Conservation (phyloP, 345 rosid genomes). For the Linum lewisii region DNA sequence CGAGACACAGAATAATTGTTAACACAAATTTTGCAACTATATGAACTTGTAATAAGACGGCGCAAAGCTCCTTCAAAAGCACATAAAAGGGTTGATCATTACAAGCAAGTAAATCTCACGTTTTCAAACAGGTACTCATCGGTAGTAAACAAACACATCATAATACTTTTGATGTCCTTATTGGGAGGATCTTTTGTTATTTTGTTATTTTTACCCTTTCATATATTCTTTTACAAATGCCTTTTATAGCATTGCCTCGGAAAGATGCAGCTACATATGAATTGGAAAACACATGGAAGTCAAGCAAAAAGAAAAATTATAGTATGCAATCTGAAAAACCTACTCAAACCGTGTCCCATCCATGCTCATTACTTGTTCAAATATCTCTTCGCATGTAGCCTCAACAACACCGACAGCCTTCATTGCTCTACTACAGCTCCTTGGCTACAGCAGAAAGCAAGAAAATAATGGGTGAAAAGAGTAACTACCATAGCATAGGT, state of each 20-base stretch:
- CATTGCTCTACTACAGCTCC: conserved; percentile 99
- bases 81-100: neutral
- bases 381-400: conserved; percentile 95
- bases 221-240: too few relatives aligned
- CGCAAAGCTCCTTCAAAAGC: neutral
- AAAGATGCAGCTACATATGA: neutral
- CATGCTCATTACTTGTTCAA: conserved; percentile 99
- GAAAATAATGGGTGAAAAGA: conserved; percentile 17
- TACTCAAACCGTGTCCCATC: conserved; percentile 98
- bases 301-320: too few relatives aligned
- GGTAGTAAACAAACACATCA: too few relatives aligned
- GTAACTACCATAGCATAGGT: conserved; percentile 9
- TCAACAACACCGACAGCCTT: conserved; percentile 99
- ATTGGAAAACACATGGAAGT: neutral
- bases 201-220: too few relatives aligned
- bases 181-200: too few relatives aligned
- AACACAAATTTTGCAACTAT: neutral
- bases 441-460: conserved; percentile 57
- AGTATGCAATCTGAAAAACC: conserved; percentile 27
- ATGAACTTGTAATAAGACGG: neutral
- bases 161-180: too few relatives aligned
- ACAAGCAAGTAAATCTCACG: neutral
- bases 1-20: conserved; percentile 8
- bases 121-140: too few relatives aligned
- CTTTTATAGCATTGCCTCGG: neutral